Evolutionary conservation across 805 yeast species (phyloP).

Genomic region (Limtongozyma cylindracea): DNA sequence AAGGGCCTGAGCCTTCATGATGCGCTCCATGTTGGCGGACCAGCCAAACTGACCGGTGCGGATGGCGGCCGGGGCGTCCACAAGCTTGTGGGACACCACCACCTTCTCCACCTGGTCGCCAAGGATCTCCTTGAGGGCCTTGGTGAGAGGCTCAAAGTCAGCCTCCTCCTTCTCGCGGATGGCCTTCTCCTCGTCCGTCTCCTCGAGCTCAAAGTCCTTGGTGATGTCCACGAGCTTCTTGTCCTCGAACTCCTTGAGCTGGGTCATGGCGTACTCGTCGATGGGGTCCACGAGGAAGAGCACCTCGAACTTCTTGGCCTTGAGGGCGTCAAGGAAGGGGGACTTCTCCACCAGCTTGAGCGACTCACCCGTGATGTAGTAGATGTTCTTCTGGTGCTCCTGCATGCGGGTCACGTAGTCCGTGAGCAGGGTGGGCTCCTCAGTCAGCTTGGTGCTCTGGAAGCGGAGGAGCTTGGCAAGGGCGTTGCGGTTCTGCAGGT

Average conservation of each 20-base stretch:
- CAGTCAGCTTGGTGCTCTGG: slow-evolving; percentile 88
- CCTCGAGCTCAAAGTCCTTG: slow-evolving; percentile 96
- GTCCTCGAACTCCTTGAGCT: slow-evolving; percentile 97
- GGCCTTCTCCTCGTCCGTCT: slow-evolving; percentile 93
- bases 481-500: slow-evolving; percentile 88
- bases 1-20: slow-evolving; percentile 99
- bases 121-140: slow-evolving; percentile 86
- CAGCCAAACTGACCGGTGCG: slow-evolving; percentile 99
- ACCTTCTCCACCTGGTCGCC: slow-evolving; percentile 99
- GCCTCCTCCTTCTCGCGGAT: slow-evolving; percentile 81
- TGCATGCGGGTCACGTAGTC: slow-evolving; percentile 99
- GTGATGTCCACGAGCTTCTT: slow-evolving; percentile 97
- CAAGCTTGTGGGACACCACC: slow-evolving; percentile 89
- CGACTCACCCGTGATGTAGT: slow-evolving; percentile 98
- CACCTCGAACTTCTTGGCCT: slow-evolving; percentile 96
- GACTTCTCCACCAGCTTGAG: slow-evolving; percentile 95
- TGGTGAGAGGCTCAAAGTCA: slow-evolving; percentile 83
- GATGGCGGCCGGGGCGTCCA: slow-evolving; percentile 98
- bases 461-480: slow-evolving; percentile 91
- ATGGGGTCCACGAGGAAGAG: slow-evolving; percentile 96
- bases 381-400: slow-evolving; percentile 98
- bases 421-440: slow-evolving; percentile 80
- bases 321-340: slow-evolving; percentile 96
- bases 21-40: slow-evolving; percentile 99
- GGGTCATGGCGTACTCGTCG: slow-evolving; percentile 98